Conservation (phyloP, 257 asterid genomes). For the Forsythia viridissima region DNA sequence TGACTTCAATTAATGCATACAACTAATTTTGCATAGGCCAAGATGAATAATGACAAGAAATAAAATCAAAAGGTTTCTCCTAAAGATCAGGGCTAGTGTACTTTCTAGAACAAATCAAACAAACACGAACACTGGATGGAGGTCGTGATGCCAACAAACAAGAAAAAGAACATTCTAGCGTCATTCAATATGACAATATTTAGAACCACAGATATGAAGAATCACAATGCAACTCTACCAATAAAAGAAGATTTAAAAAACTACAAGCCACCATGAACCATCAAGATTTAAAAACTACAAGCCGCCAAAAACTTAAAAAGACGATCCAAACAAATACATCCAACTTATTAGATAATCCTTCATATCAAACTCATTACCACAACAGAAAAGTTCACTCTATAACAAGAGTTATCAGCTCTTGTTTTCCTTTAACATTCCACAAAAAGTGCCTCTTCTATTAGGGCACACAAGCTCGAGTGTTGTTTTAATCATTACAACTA, state of each 20-base stretch:
- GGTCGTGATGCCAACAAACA: background rate
- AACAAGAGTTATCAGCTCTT: background rate
- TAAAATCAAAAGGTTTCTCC: background rate
- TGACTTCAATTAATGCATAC: slow-evolving; percentile 24
- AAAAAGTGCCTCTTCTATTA: too few relatives aligned
- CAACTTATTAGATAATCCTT: background rate
- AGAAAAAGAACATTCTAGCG: background rate
- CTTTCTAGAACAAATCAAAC: background rate
- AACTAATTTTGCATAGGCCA: slow-evolving; percentile 15
- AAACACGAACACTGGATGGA: background rate
- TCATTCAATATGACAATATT: background rate
- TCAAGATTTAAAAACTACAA: too few relatives aligned
- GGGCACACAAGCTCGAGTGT: background rate
- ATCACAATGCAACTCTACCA: background rate
- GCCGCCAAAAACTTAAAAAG: background rate
- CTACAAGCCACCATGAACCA: too few relatives aligned
- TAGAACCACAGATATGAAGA: background rate
- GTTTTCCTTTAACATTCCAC: background rate
- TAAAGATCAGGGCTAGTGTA: background rate
- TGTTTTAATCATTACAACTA: background rate
- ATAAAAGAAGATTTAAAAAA: background rate
- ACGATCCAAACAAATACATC: background rate
- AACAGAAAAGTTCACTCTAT: background rate
- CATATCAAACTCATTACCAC: background rate
- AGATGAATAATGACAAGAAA: background rate